Base-by-base conservation (phyloP, 305 asterid species). In the Solanum aculeatissimum region DNA sequence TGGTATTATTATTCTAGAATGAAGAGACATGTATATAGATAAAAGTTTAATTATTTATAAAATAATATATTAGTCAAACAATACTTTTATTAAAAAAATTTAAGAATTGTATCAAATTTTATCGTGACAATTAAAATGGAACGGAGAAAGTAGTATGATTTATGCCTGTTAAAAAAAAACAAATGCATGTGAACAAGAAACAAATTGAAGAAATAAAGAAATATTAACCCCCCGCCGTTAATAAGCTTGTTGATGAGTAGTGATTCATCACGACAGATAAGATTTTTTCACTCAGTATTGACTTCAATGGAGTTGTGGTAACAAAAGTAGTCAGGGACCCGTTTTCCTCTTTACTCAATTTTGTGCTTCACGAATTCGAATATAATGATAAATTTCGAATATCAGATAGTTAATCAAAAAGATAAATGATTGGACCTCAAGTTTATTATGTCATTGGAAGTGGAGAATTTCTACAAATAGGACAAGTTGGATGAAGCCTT, bases 381-480 rank as follows among this genome's bases (percentile, higher is more conserved):
- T 38, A 35, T 68, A 68, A 0, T 35, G 7, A 16, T 32, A 0
- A 38, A 9, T 69, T 18, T 68, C 2, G 27, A 68, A 35, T 68
- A 38, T 0, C 4, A 12, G 0, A 38, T 35, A n/a, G 4, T 68
- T 9, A 18, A 32, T 9, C 9, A 10, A 14, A 9, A 66, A 7
- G 2, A 66, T 3, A 38, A 0, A 14, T 19, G 3, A 40, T 35
- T 13, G 51, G 7, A 69, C 53, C 53, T 40, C 53, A 40, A 10
- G 29, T 70, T 63, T n/a, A 43, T 53, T 38, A 72, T 53, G 19
- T 43, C 38, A 45, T 43, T 71, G 27, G 57, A 42, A 71, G 3
- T 15, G 93, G 93, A 68, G 93, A 89, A 21, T 86, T 90, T 54
- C 95, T 87, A 78, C 98, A 94, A 40, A 92, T 84, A 4, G 97